Percentiles rank a stretch among this genome's conserved stretches.
Evolutionary conservation across 495 filamentous ascomycete species (phyloP).

Genomic region (Cercophora scortea): DNA sequence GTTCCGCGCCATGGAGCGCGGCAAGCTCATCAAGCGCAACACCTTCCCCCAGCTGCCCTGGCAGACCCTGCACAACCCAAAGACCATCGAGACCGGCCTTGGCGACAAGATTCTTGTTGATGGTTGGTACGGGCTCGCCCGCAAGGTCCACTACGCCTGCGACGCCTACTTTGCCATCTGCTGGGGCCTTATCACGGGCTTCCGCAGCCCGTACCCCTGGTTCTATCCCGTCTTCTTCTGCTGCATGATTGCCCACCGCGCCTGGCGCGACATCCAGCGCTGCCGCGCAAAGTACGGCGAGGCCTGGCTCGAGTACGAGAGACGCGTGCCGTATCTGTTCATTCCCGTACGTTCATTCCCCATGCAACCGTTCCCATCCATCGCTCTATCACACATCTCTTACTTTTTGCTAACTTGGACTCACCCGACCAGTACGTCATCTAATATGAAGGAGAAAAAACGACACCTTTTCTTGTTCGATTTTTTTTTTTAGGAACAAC

Average conservation of each 20-base stretch:
- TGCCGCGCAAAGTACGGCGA: constrained; percentile 88
- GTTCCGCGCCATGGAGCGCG: constrained; percentile 76
- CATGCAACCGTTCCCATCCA: neutral
- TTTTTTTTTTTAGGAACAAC: too few species aligned
- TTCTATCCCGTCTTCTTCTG: constrained; percentile 93
- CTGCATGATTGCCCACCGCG: constrained; percentile 86
- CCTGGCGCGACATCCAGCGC: constrained; percentile 72
- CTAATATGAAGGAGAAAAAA: too few species aligned
- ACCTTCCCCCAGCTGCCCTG: constrained; percentile 93
- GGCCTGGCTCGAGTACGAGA: constrained; percentile 85
- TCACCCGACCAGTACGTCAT: too few species aligned
- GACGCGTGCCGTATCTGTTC: constrained; percentile 83
- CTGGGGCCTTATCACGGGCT: constrained; percentile 55
- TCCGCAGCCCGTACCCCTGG: constrained; percentile 85
- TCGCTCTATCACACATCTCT: constrained; percentile 9
- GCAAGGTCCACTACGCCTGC: constrained; percentile 94
- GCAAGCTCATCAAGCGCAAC: constrained; percentile 61
- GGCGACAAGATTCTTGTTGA: constrained; percentile 81
- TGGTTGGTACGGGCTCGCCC: constrained; percentile 89
- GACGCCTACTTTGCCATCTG: constrained; percentile 70
- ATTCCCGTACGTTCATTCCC: constrained; percentile 69
- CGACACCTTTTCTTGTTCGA: too few species aligned
- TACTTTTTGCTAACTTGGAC: constrained; percentile 9
- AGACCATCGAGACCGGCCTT: constrained; percentile 67
- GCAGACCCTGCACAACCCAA: constrained; percentile 79